phyloP scores from a whole-genome alignment of 202 grass and related monocot genomes.

The Zoysia matrella region DNA sequence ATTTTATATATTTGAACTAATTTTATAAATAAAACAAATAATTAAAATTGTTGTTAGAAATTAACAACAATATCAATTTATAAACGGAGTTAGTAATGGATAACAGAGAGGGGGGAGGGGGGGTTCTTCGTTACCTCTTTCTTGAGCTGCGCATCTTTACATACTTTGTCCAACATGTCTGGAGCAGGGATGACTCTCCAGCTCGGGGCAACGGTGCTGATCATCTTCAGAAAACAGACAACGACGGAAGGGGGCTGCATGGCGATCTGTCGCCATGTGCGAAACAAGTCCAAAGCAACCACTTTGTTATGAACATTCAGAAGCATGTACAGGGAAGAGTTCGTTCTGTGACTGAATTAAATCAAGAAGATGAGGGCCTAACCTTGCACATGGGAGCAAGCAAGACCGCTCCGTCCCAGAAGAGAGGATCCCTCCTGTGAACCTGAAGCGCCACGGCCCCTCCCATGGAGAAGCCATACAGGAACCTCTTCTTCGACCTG shows the following conservation, averaged over 20 bases:
- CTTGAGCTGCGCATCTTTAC: conserved; percentile 58
- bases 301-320: conserved; percentile 11
- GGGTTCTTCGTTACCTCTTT: conserved; percentile 53
- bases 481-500: conserved; percentile 56
- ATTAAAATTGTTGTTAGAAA: too few relatives aligned
- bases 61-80: too few relatives aligned
- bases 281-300: not conserved
- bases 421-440: conserved; percentile 59
- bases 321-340: not conserved
- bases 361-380: conserved; percentile 39
- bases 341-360: not conserved
- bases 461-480: conserved; percentile 80
- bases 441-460: conserved; percentile 60
- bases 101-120: too few relatives aligned
- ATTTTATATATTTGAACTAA: too few relatives aligned
- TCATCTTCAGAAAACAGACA: conserved; percentile 52
- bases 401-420: conserved; percentile 70
- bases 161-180: conserved; percentile 66
- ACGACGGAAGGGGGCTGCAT: conserved; percentile 63
- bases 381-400: conserved; percentile 83
- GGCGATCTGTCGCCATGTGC: conserved; percentile 45
- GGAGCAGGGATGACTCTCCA: conserved; percentile 69
- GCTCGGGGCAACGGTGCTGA: conserved; percentile 54
- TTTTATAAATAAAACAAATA: too few relatives aligned
- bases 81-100: too few relatives aligned